These are phyloP conservation scores for Ceratocystis alfenasii DNA, from an alignment of 2,329 filamentous ascomycete genomes.

Conservation along the genomic window DNA sequence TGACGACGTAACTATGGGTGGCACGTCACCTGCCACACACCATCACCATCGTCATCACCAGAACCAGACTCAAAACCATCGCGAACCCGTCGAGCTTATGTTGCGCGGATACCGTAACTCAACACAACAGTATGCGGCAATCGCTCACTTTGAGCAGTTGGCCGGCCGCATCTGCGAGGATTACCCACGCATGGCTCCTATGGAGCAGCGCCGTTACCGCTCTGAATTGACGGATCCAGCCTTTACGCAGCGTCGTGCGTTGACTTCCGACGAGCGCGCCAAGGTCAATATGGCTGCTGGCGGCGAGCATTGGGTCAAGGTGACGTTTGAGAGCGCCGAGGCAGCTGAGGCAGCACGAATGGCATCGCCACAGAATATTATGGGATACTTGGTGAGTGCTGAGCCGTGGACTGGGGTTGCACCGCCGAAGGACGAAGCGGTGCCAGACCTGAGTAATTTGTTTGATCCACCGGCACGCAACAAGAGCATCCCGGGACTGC, in stretches of 20 bases:
- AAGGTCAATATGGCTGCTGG: conserved; percentile 73
- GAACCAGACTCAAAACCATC: conserved; percentile 25
- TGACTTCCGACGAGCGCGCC: conserved; percentile 60
- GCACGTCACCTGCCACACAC: conserved; percentile 24
- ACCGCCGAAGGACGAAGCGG: conserved; percentile 50
- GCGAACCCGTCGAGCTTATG: conserved; percentile 58
- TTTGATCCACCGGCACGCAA: conserved; percentile 12
- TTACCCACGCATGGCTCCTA: conserved; percentile 74
- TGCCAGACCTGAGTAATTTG: conserved; percentile 38
- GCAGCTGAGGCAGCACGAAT: conserved; percentile 58
- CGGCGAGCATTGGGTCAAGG: conserved; percentile 84
- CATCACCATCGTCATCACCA: conserved; percentile 27
- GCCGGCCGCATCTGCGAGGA: conserved; percentile 85
- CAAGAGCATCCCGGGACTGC: conserved; percentile 9
- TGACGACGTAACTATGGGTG: conserved; percentile 27
- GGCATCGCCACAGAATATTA: conserved; percentile 58
- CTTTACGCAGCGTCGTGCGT: conserved; percentile 49
- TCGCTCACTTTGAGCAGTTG: conserved; percentile 77
- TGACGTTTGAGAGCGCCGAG: conserved; percentile 64
- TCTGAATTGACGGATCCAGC: conserved; percentile 62
- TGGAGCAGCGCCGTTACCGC: conserved; percentile 57
- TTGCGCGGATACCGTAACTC: conserved; percentile 64
- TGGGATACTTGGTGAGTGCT: conserved; percentile 58
- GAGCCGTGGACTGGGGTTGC: conserved; percentile 56
- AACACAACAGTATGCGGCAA: conserved; percentile 67